A percentile compares a stretch with the other conserved stretches of the same genome.
phyloP scores from a whole-genome alignment of 306 rosid species.

The Elaeagnus macrophylla region DNA sequence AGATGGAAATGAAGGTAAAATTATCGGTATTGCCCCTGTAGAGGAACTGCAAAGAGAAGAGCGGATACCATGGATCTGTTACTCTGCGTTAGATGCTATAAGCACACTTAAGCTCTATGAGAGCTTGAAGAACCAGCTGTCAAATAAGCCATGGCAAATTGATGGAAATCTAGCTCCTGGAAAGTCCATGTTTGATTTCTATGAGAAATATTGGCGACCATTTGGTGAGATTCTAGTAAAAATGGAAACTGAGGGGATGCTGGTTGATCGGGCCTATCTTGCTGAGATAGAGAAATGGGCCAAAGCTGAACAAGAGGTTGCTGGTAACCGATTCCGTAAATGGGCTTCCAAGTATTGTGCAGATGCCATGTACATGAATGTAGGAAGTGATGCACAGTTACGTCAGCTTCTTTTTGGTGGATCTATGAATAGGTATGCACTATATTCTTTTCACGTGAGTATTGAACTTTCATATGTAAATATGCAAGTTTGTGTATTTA shows the following conservation, averaged over 20 bases:
- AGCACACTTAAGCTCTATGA: conserved; percentile 48
- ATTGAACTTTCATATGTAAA: conserved; percentile 4
- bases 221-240: conserved; percentile 78
- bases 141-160: conserved; percentile 23
- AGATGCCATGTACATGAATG: conserved; percentile 85
- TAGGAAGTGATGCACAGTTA: conserved; percentile 87
- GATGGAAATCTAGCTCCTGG: conserved; percentile 27
- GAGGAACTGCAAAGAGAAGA: conserved; percentile 83
- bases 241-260: conserved; percentile 97
- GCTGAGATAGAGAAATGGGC: conserved; percentile 80
- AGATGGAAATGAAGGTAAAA: conserved; percentile 54
- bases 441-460: conserved; percentile 10
- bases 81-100: conserved; percentile 48
- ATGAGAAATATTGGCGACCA: conserved; percentile 76
- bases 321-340: conserved; percentile 68
- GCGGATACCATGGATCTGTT: conserved; percentile 44
- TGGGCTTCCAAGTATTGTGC: conserved; percentile 83
- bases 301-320: conserved; percentile 69
- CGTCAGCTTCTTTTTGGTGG: conserved; percentile 92
- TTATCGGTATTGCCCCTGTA: conserved; percentile 60
- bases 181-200: conserved; percentile 72
- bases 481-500: neutral
- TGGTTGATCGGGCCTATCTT: conserved; percentile 78
- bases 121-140: conserved; percentile 34
- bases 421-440: conserved; percentile 52